Evolutionary conservation across 2,329 filamentous ascomycete genomes (phyloP), one percentile per base, ranked within the genome.

Genomic region (Alternaria conjuncta): DNA sequence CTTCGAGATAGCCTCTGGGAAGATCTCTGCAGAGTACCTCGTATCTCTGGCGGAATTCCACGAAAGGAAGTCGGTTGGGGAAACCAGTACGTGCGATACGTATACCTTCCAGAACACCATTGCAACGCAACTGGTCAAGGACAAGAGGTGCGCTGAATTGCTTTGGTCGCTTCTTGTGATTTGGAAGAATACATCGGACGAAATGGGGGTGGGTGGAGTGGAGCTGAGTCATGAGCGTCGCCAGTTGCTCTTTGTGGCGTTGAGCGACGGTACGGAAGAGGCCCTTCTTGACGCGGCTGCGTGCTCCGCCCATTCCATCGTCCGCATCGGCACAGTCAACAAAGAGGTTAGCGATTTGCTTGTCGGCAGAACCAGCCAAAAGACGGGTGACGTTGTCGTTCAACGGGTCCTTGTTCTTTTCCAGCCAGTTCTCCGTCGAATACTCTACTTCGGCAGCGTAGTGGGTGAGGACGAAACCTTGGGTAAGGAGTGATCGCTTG

Each of bases 401-500:
- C 49, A 99, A 81, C 2, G 96, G 96, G 75, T 99, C 96, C 79
- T 99, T 99, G 85, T 99, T 99, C 86, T 98, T 99, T 80, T 98
- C 95, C 32, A 99, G 84, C 96, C 96, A 99, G 61, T 92, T 92
- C 60, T 95, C 89, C 0, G 96, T 99, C 0, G 91, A 94, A 79
- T 99, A 99, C 79, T 99, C 96, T 3, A 99, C 96, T 79, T 98
- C 96, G 25, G 96, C 94, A 23, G 96, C 96, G 76, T 99, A 99
- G 78, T 99, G 96, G 0, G 96, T 99, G 20, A 99, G 88, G 71
- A 97, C 90, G 75, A 99, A 99, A 13, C 96, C 96, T 75, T 97
- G 93, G 1, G 89, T 92, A 13, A 97, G 87, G 15, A 96, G 89
- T 18, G 94, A 96, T 7, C 93, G 88, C 54, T 93, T 90, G 80